Conservation (phyloP, 2,329 filamentous ascomycete species). For the Diaporthe destruens region DNA sequence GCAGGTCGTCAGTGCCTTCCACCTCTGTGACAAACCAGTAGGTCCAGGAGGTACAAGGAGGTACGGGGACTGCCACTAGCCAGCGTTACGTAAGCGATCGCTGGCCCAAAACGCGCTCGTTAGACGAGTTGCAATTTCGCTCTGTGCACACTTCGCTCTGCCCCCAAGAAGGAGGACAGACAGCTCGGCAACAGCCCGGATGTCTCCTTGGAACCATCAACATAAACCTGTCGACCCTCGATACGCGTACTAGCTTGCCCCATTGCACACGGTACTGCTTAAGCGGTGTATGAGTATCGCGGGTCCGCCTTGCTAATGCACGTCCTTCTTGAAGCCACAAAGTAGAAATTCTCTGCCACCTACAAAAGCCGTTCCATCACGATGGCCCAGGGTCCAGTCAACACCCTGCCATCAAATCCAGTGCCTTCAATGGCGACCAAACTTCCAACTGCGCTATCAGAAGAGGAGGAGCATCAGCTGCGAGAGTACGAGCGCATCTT, state of each 20-base stretch:
- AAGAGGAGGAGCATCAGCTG: slow-evolving; percentile 68
- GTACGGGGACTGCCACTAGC: neutral
- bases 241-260: slow-evolving; percentile 27
- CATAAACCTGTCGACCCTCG: slow-evolving; percentile 5
- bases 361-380: slow-evolving; percentile 13
- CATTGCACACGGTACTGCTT: slow-evolving; percentile 9
- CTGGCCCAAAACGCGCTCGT: slow-evolving; percentile 10
- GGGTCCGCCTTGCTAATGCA: slow-evolving; percentile 33
- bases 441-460: slow-evolving; percentile 48
- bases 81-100: slow-evolving; percentile 12
- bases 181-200: slow-evolving; percentile 21
- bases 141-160: neutral
- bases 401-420: slow-evolving; percentile 32
- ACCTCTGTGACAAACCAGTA: neutral
- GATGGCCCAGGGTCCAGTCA: slow-evolving; percentile 44
- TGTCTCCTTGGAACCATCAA: slow-evolving; percentile 17
- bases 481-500: slow-evolving; percentile 84
- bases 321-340: slow-evolving; percentile 18
- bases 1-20: neutral
- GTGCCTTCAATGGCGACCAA: slow-evolving; percentile 33
- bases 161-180: slow-evolving; percentile 3
- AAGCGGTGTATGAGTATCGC: slow-evolving; percentile 22
- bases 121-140: slow-evolving; percentile 32
- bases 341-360: slow-evolving; percentile 30
- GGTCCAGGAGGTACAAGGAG: neutral